Base-by-base conservation (phyloP, 2,329 filamentous ascomycete species). In the Aspergillus melleus region DNA sequence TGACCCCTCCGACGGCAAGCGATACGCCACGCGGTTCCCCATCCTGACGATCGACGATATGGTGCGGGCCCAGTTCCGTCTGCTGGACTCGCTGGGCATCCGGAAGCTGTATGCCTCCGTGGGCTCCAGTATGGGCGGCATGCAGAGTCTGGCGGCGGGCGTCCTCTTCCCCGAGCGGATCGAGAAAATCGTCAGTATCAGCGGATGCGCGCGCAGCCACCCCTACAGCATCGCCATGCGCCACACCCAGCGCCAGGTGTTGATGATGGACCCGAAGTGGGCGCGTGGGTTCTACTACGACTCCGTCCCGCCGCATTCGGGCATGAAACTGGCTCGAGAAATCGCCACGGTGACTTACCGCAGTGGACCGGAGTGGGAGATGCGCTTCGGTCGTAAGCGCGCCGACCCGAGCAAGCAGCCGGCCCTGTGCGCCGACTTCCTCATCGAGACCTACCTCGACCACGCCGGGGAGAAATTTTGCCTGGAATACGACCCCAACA, bases 211-310 rank as follows among this genome's bases (percentile, higher is more conserved):
- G 0, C 84, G 95, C 64, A 96, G 90, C 68, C 95, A 99, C 74
- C 95, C 95, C 0, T 99, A 99, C 80, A 96, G 93, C 76, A 96
- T 99, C 74, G 95, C 95, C 36, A 97, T 99, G 94, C 88, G 95
- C 56, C 95, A 99, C 77, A 96, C 94, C 0, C 95, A 99, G 77
- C 88, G 95, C 29, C 95, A 98, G 79, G 95, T 97, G 1, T 84
- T 99, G 52, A 98, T 99, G 93, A 97, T 97, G 90, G 95, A 99
- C 70, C 92, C 93, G 2, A 92, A 96, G 71, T 99, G 95, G 95
- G 91, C 91, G 67, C 87, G 95, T 39, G 95, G 95, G 2, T 96
- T 94, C 79, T 98, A 98, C 81, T 96, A 96, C 73, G 89, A 88
- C 70, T 80, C 83, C 47, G 87, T 99, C 6, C 95, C 95, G 2